Evolutionary conservation across 1,284 basidiomycete species (phyloP), one percentile per base, ranked within the genome.

Genomic region (Chondrostereum purpureum): DNA sequence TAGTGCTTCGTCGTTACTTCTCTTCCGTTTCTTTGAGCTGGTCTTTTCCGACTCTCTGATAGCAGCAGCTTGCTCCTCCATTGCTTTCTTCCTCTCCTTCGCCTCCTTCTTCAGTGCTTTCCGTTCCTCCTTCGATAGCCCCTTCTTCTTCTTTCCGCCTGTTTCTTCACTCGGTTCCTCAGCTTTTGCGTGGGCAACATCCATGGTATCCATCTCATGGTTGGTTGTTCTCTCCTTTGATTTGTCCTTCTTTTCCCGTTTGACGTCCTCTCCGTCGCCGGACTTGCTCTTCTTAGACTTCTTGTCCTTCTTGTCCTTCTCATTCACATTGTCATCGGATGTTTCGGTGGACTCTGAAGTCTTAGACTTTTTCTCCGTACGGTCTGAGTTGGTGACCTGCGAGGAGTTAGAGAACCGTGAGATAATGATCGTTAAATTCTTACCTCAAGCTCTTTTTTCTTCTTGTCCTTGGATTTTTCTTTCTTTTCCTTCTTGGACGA

Each of bases 11-110:
- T 43, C 43, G 43, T 53, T 53, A 44, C 53, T 56, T 47, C 43
- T 40, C 34, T 51, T 37, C 34, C 24, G 31, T 33, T 46, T 44
- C 40, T 21, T 31, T n/a, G 42, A 35, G 27, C 50, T 22, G n/a
- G 13, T 34, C 19, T 48, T 36, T 22, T 50, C 34, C 16, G n/a
- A n/a, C n/a, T n/a, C n/a, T n/a, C n/a, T n/a, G n/a, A 45, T 43
- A 8, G 21, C 51, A n/a, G 47, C 42, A 23, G 27, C 37, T 13
- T 27, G 6, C 21, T 23, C 27, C 24, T 56, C 56, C 48, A 61
- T 53, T 44, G 53, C 50, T 52, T 61, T 59, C 45, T 56, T 58
- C 46, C 50, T 50, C 56, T 56, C 53, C 48, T 58, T 58, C 41
- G 48, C 51, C 44, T 52, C 48, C 24, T 50, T 48, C 38, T 27